phyloP scores from a whole-genome alignment of 2,329 filamentous ascomycete genomes.

The Penicillium sp. region DNA sequence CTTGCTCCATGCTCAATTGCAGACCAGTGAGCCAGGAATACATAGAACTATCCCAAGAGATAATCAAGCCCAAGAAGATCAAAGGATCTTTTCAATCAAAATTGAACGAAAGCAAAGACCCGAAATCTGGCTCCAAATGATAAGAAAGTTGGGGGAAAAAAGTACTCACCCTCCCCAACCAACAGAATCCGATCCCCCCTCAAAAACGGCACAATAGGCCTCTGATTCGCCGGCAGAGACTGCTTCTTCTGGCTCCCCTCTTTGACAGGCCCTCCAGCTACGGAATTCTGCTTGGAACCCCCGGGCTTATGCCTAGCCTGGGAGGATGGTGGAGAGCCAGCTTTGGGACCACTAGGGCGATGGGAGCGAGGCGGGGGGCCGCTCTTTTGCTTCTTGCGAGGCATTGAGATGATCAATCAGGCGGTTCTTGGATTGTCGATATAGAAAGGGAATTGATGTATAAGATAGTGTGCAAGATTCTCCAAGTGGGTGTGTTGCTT shows the following conservation, averaged over 20 bases:
- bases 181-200: slow-evolving; percentile 46
- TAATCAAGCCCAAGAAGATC: not conserved
- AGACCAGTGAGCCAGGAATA: not conserved
- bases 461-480: not conserved
- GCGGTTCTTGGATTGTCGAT: not conserved
- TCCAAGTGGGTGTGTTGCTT: not conserved
- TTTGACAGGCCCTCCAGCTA: slow-evolving; percentile 5
- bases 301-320: not conserved
- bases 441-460: not conserved
- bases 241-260: slow-evolving; percentile 20
- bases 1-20: not conserved
- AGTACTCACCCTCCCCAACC: slow-evolving; percentile 47
- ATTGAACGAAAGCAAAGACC: not conserved
- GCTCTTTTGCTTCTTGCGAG: slow-evolving; percentile 25
- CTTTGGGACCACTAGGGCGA: slow-evolving; percentile 14
- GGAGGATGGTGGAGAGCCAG: not conserved
- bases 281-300: not conserved
- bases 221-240: slow-evolving; percentile 26
- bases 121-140: not conserved
- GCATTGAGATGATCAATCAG: slow-evolving; percentile 12
- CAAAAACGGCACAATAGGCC: slow-evolving; percentile 44
- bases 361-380: slow-evolving; percentile 13
- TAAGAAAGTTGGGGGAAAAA: slow-evolving; percentile 12
- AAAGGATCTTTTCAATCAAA: too few relatives aligned
- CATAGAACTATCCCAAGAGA: not conserved